Percentiles rank a stretch among this genome's conserved stretches.
These are phyloP conservation scores for Aspergillus taichungensis DNA, from an alignment of 495 filamentous ascomycete species.

Conservation along the genomic window DNA sequence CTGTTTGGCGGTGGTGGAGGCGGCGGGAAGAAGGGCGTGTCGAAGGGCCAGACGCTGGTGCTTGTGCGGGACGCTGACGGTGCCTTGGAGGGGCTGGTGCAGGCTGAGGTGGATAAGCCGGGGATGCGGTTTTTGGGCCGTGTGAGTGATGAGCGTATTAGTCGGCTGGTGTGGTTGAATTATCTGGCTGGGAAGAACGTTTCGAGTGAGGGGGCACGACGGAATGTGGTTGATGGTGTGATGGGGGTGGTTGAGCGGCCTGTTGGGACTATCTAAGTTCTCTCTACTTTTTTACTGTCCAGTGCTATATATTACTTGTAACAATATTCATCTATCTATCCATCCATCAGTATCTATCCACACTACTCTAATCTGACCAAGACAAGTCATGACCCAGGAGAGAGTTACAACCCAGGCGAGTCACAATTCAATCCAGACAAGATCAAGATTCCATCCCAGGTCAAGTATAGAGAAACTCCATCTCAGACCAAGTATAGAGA, in stretches of 20 bases:
- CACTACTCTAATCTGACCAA: too few relatives aligned
- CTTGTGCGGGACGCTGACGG: constrained; percentile 62
- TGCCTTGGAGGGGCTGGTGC: constrained; percentile 57
- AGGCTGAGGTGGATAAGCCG: constrained; percentile 36
- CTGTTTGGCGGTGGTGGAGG: constrained; percentile 62
- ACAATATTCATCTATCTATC: neutral
- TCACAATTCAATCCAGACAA: constrained; percentile 5
- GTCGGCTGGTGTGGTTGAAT: constrained; percentile 75
- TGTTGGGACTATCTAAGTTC: constrained; percentile 52
- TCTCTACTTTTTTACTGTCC: neutral
- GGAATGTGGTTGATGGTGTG: constrained; percentile 77
- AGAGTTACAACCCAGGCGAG: too few relatives aligned
- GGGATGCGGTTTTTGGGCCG: constrained; percentile 47
- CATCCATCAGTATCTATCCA: too few relatives aligned
- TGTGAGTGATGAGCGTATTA: constrained; percentile 70
- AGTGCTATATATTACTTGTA: neutral
- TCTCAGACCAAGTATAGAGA: too few relatives aligned
- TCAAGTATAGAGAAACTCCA: neutral
- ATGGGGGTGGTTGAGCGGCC: constrained; percentile 85
- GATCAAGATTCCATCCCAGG: too few relatives aligned
- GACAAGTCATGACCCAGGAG: too few relatives aligned
- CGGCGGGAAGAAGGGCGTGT: constrained; percentile 54
- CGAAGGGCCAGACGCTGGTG: constrained; percentile 65
- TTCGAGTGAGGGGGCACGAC: constrained; percentile 71
- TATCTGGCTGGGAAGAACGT: constrained; percentile 84